These are phyloP conservation scores for Erythrophleum ivorense DNA, from an alignment of 331 rosid genomes.

Conservation along the genomic window DNA sequence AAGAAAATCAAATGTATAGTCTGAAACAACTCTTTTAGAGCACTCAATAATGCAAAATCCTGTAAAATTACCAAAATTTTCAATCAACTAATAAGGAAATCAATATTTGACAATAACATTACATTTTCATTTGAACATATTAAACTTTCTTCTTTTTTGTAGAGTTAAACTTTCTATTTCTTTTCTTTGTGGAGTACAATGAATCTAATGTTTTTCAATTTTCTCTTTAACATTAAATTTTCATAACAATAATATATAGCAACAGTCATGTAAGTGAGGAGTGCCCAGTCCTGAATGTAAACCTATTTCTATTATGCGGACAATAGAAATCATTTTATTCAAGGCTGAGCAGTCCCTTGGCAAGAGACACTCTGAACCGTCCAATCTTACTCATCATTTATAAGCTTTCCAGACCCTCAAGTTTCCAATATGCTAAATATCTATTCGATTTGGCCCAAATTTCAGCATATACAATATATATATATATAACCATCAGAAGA, in stretches of 20 bases:
- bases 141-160: not conserved
- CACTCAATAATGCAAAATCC: not conserved
- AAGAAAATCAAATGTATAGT: constrained; percentile 18
- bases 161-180: not conserved
- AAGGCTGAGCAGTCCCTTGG: not conserved
- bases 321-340: too few species aligned
- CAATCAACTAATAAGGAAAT: constrained; percentile 4
- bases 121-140: not conserved
- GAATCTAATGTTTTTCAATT: not conserved
- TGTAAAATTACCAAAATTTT: not conserved
- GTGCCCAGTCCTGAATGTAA: too few species aligned
- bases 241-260: not conserved
- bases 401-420: not conserved
- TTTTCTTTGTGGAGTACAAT: not conserved
- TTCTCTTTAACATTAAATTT: not conserved
- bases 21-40: constrained; percentile 2
- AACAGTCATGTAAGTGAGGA: not conserved
- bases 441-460: not conserved
- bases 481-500: too few species aligned
- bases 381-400: not conserved
- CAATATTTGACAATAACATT: constrained; percentile 1
- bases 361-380: not conserved
- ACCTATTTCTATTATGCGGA: too few species aligned
- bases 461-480: not conserved
- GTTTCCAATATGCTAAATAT: not conserved